Percentiles rank a stretch among this genome's conserved stretches.
phyloP scores from a whole-genome alignment of 805 yeast species.

The Monosporozyma unispora region DNA sequence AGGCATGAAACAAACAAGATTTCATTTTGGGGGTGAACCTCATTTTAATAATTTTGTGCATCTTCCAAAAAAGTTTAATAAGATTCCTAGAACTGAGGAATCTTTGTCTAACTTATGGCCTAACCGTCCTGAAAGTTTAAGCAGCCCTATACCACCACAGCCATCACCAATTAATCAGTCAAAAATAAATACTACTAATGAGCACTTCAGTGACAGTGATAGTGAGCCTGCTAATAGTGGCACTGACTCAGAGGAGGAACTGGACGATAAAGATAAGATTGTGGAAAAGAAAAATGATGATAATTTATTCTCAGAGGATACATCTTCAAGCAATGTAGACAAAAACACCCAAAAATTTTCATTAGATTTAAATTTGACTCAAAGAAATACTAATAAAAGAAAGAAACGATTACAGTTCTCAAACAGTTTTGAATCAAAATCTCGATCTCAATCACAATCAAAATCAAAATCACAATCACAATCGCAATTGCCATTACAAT shows the following conservation, averaged over 20 bases:
- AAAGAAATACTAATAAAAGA: constrained; percentile 15
- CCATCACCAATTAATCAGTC: too few relatives aligned
- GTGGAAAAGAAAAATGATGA: neutral
- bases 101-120: constrained; percentile 26
- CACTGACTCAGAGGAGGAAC: too few relatives aligned
- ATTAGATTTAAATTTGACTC: constrained; percentile 17
- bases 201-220: neutral
- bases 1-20: constrained; percentile 15
- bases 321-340: too few relatives aligned
- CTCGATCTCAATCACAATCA: neutral
- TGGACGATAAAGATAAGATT: neutral
- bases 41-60: constrained; percentile 16
- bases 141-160: neutral
- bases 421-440: neutral
- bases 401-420: neutral
- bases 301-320: neutral
- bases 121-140: constrained; percentile 13
- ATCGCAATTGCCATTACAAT: too few relatives aligned
- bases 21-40: constrained; percentile 6
- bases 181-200: neutral
- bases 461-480: too few relatives aligned
- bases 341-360: constrained; percentile 5
- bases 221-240: too few relatives aligned
- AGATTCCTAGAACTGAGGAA: constrained; percentile 29
- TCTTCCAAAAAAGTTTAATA: constrained; percentile 13